A percentile compares a stretch with the other conserved stretches of the same genome.
Conservation (phyloP, 2,329 filamentous ascomycete genomes). For the Trichoderma sp. region DNA sequence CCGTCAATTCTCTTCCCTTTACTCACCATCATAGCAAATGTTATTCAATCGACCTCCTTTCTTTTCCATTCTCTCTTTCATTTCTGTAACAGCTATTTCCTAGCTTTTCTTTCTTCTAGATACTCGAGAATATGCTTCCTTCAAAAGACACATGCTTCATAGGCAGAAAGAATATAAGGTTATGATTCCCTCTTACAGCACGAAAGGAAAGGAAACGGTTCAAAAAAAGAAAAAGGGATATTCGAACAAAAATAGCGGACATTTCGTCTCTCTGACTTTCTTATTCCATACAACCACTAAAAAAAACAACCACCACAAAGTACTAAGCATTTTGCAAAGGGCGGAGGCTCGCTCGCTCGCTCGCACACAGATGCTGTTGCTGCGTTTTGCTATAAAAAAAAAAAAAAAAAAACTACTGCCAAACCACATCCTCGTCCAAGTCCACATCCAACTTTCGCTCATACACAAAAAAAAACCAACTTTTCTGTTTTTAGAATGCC, state of each 20-base stretch:
- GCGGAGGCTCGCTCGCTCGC: conserved; percentile 15
- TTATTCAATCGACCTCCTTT: neutral
- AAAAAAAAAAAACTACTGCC: neutral
- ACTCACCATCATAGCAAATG: neutral
- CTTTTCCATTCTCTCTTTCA: neutral
- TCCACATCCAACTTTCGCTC: conserved; percentile 34
- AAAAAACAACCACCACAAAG: conserved; percentile 9
- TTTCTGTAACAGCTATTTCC: neutral
- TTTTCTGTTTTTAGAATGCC: conserved; percentile 16
- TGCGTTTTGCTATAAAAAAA: conserved; percentile 8
- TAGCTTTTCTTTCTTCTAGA: neutral
- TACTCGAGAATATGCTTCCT: neutral
- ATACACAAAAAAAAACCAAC: conserved; percentile 32
- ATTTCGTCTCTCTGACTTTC: neutral
- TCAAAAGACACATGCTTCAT: neutral
- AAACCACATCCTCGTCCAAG: conserved; percentile 32
- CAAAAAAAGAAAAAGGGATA: neutral
- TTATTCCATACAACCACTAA: conserved; percentile 15
- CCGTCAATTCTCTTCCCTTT: neutral
- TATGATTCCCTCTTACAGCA: neutral
- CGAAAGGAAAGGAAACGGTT: no score
- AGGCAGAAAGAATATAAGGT: neutral
- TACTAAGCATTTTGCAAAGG: conserved; percentile 18
- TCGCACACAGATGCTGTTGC: conserved; percentile 12
- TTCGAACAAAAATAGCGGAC: neutral